Evolutionary conservation across 2,329 filamentous ascomycete genomes (phyloP).

Genomic region (Anisogramma anomala): DNA sequence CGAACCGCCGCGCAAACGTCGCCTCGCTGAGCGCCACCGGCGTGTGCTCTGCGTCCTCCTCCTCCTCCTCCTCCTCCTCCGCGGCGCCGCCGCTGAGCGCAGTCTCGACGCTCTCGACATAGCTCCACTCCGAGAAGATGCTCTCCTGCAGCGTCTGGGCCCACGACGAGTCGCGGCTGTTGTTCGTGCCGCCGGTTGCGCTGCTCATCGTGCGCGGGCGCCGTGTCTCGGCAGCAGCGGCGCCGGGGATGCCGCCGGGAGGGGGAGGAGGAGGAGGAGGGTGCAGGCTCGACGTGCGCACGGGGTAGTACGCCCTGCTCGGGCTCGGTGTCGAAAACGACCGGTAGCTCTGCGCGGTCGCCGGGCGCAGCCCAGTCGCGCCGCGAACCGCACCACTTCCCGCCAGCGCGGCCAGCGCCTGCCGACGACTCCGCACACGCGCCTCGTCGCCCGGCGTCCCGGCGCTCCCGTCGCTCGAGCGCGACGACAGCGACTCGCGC

Average conservation of each 20-base stretch:
- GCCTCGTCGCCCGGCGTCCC: slow-evolving; percentile 21
- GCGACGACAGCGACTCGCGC: slow-evolving; percentile 21
- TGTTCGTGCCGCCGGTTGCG: neutral
- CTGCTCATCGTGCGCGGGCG: slow-evolving; percentile 1
- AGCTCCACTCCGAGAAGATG: slow-evolving; percentile 10
- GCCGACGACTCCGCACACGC: neutral
- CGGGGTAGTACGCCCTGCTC: slow-evolving; percentile 1
- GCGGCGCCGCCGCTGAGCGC: slow-evolving; percentile 4
- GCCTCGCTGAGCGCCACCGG: neutral
- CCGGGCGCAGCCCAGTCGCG: neutral
- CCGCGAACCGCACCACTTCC: neutral
- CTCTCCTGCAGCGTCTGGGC: slow-evolving; percentile 11
- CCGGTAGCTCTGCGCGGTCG: slow-evolving; percentile 10
- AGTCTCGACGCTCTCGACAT: slow-evolving; percentile 8
- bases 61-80: neutral
- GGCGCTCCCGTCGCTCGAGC: slow-evolving; percentile 20
- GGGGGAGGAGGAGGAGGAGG: neutral
- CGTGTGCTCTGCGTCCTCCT: neutral
- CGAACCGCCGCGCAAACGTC: neutral
- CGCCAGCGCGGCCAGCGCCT: slow-evolving; percentile 8
- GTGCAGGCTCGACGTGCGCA: slow-evolving; percentile 8
- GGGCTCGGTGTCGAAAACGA: slow-evolving; percentile 7
- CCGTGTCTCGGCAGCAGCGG: neutral
- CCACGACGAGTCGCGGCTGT: slow-evolving; percentile 11
- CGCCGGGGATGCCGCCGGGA: neutral